phyloP scores from a whole-genome alignment of 805 yeast genomes.

The Cyberlindnera sargentensis region DNA sequence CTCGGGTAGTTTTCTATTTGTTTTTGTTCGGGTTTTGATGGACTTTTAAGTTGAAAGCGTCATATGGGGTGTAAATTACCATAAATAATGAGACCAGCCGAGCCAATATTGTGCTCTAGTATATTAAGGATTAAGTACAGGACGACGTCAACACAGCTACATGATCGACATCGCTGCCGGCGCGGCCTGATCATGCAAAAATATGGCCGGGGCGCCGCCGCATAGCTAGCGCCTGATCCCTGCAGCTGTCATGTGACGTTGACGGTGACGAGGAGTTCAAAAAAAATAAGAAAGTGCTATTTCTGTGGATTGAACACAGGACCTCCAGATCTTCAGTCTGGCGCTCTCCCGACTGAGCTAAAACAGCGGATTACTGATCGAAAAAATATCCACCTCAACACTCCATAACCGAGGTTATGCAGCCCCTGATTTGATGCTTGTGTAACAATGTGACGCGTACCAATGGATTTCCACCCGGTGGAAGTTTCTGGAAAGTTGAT shows the following conservation, averaged over 20 bases:
- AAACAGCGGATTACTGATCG: slow-evolving; percentile 13
- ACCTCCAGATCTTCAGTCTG: slow-evolving; percentile 53
- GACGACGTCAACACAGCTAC: no score
- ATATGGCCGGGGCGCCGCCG: no score
- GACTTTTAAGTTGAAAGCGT: neutral
- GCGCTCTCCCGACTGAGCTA: slow-evolving; percentile 27
- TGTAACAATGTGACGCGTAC: neutral
- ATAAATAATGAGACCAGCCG: no score
- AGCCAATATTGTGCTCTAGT: neutral
- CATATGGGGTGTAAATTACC: no score
- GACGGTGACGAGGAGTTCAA: neutral
- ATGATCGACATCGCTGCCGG: no score
- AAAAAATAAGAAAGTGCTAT: slow-evolving; percentile 32
- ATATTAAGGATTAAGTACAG: no score
- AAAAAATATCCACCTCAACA: no score
- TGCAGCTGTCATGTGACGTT: neutral
- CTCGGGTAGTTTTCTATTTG: neutral
- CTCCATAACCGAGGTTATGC: no score
- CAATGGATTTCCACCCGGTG: neutral
- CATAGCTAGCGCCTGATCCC: no score
- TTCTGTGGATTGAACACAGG: slow-evolving; percentile 77
- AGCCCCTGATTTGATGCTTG: no score
- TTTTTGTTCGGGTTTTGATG: neutral
- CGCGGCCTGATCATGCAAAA: no score
- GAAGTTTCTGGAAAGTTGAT: no score